phyloP scores from a whole-genome alignment of 148 eudicot species.

The Rhododendron griersonianum region DNA sequence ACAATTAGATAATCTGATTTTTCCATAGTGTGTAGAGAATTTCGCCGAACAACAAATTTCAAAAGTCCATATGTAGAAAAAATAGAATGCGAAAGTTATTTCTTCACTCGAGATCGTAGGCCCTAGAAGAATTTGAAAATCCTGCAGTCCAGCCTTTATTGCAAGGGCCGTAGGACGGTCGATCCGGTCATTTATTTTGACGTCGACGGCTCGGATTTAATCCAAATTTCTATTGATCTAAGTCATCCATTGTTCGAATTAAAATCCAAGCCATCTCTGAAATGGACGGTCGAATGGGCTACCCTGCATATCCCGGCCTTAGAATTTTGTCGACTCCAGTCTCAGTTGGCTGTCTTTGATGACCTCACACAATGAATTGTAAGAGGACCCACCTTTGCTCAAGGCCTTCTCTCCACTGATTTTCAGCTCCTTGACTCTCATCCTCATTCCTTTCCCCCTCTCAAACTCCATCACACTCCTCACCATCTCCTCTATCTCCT shows the following conservation, averaged over 20 bases:
- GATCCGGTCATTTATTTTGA: no score
- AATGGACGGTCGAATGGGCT: no score
- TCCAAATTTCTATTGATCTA: accelerated
- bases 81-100: no score
- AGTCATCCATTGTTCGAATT: no score
- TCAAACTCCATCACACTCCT: conserved; percentile 20
- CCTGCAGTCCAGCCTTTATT: accelerated
- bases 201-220: no score
- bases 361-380: not conserved
- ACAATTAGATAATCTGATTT: no score
- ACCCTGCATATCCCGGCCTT: accelerated
- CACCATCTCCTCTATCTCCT: conserved; percentile 19
- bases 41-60: no score
- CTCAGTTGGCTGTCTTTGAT: not conserved
- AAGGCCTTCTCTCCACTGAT: conserved; percentile 6
- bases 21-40: no score
- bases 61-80: no score
- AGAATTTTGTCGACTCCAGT: not conserved
- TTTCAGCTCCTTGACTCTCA: conserved; percentile 13
- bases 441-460: conserved; percentile 12
- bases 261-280: no score
- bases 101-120: not conserved
- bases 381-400: conserved; percentile 14
- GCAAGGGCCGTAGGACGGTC: accelerated
- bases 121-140: no score